Percentiles rank a stretch among this genome's conserved stretches.
These are phyloP conservation scores for Salvia miltiorrhiza DNA, from an alignment of 257 asterid species.

Conservation along the genomic window DNA sequence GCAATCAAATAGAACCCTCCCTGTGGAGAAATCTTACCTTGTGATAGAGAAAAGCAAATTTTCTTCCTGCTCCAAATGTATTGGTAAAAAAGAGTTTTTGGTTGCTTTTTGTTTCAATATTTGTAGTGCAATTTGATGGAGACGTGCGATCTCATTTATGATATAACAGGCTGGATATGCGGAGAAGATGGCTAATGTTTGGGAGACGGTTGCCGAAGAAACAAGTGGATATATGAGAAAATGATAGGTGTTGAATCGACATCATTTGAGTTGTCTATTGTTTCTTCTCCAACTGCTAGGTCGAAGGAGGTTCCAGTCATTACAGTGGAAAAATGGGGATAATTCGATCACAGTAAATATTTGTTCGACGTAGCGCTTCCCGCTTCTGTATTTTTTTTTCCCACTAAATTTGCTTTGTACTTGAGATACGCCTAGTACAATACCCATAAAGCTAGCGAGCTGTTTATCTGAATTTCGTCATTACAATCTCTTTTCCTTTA, in stretches of 20 bases:
- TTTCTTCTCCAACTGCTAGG: too few species aligned
- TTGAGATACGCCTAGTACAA: conserved; percentile 20
- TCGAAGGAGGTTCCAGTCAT: too few species aligned
- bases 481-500: background rate
- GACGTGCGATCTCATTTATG: background rate
- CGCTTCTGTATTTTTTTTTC: background rate
- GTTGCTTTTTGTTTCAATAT: background rate
- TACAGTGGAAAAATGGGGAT: too few species aligned
- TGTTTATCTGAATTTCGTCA: background rate
- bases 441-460: background rate
- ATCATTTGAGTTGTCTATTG: too few species aligned
- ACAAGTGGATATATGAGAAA: conserved; percentile 54
- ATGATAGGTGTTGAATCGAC: too few species aligned
- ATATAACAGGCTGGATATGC: conserved; percentile 86
- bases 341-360: too few species aligned
- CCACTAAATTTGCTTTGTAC: conserved; percentile 7
- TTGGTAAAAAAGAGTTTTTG: background rate
- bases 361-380: background rate
- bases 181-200: conserved; percentile 83
- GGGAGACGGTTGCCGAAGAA: conserved; percentile 89
- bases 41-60: background rate
- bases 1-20: too few species aligned
- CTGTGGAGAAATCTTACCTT: background rate
- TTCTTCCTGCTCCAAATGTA: background rate
- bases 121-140: too few species aligned